Evolutionary conservation across 164 flowering plant species (phyloP), one percentile per base, ranked within the genome.

Genomic region (Pachysandra terminalis): DNA sequence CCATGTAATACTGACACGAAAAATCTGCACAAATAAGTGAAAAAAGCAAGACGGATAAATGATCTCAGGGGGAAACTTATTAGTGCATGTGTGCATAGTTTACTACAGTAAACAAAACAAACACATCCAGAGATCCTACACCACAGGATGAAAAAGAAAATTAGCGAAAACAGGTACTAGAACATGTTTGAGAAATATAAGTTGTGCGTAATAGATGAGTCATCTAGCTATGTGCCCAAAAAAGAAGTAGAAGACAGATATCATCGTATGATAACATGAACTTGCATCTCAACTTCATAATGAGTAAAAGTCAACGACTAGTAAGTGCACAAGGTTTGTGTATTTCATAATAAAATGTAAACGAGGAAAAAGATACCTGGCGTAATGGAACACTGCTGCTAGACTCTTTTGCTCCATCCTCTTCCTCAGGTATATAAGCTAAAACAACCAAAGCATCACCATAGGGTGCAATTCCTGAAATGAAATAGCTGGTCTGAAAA

Each of bases 381-480:
- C 93, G 88, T 24, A 91, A 84, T 45, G 96, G 87, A 72, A 80
- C 59, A 13, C 82, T 73, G 71, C 90, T 92, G 64, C 87, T 84
- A 61, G 87, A 84, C 53, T 88, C 91, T 75, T 89, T 90, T 57
- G 86, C 91, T 45, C 90, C 87, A 71, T 88, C 89, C 75, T 85
- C 97, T 80, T 87, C 88, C 63, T 81, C 90, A n/a, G 90, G 90
- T 72, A 95, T 89, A 78, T 93, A 93, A 66, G 99, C 97, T 66
- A 96, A 83, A 80, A 96, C 80, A 76, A 93, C 99, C 87, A 96
- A 84, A 74, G 88, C 76, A 80, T 93, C 98, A 73, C 97, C 99
- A 84, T 89, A 96, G 19, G 99, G 98, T 77, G 98, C 98, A 81
- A 96, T 81, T 73, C 99, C 99, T 51, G 99, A 90, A 73, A 96